Evolutionary conservation across 441 rosid species (phyloP).

Genomic region (Cnidoscolus chayamansa): DNA sequence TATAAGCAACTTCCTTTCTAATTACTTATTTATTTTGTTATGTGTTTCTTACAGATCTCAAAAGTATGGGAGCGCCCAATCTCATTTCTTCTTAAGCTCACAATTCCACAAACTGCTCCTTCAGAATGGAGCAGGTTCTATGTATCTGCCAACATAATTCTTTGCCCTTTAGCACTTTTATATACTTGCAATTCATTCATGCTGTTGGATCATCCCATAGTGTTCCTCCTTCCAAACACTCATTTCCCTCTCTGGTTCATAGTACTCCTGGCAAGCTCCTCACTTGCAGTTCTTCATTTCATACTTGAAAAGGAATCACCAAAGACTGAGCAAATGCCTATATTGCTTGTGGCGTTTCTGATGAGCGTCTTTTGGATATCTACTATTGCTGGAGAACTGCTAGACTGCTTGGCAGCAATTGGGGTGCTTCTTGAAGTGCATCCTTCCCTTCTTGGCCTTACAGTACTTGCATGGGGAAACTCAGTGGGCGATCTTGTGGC

Average conservation of each 20-base stretch:
- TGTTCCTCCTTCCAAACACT: constrained; percentile 63
- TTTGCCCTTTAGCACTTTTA: constrained; percentile 74
- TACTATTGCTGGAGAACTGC: constrained; percentile 78
- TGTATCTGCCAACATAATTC: constrained; percentile 65
- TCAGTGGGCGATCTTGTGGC: constrained; percentile 97
- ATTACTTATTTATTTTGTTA: constrained; percentile 7
- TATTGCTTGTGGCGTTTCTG: constrained; percentile 61
- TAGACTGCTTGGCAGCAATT: constrained; percentile 78
- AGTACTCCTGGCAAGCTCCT: constrained; percentile 60
- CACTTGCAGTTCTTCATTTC: constrained; percentile 72
- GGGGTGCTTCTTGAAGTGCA: constrained; percentile 72
- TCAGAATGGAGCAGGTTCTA: constrained; percentile 76
- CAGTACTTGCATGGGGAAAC: constrained; percentile 97
- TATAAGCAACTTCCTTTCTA: background rate
- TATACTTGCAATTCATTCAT: constrained; percentile 77
- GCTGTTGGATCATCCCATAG: constrained; percentile 71
- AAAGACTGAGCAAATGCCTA: constrained; percentile 66
- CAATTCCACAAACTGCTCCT: constrained; percentile 78
- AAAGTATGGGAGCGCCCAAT: constrained; percentile 74
- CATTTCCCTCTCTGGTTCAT: constrained; percentile 81
- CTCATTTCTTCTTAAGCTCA: constrained; percentile 57
- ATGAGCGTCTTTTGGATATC: constrained; percentile 99
- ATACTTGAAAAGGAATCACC: constrained; percentile 78
- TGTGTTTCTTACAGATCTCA: constrained; percentile 51
- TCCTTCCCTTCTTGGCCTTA: constrained; percentile 79